Conservation (phyloP, 2,329 filamentous ascomycete genomes). For the Diplodia seriata region DNA sequence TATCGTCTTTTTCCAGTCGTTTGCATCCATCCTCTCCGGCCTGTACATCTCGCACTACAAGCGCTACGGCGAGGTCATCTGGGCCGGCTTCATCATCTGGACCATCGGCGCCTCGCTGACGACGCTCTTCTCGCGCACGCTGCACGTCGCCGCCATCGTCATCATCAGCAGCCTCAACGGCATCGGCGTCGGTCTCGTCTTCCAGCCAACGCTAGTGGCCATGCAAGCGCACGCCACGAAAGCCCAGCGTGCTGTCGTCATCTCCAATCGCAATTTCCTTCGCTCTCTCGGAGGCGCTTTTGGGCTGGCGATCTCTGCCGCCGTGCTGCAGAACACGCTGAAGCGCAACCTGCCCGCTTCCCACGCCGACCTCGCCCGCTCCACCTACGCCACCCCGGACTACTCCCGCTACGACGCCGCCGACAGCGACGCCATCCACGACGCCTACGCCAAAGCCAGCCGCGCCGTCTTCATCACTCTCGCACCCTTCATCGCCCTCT, state of each 20-base stretch:
- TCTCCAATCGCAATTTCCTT: slow-evolving; percentile 68
- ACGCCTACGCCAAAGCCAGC: slow-evolving; percentile 32
- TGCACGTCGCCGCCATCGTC: slow-evolving; percentile 55
- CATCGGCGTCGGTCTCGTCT: slow-evolving; percentile 56
- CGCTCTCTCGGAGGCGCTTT: slow-evolving; percentile 65
- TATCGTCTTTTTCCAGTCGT: slow-evolving; percentile 57
- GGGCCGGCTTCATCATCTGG: slow-evolving; percentile 56
- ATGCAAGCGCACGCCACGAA: slow-evolving; percentile 60
- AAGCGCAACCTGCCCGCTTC: slow-evolving; percentile 35
- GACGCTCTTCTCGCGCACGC: slow-evolving; percentile 57
- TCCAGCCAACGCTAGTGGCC: slow-evolving; percentile 63
- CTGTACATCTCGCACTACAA: slow-evolving; percentile 64
- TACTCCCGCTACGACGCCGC: not conserved
- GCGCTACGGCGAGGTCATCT: slow-evolving; percentile 67
- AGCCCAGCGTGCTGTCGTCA: slow-evolving; percentile 66
- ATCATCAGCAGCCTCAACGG: slow-evolving; percentile 59
- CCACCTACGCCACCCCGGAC: slow-evolving; percentile 28
- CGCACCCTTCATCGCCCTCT: slow-evolving; percentile 31
- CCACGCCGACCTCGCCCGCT: slow-evolving; percentile 22
- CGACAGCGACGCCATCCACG: slow-evolving; percentile 25
- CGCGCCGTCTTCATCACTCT: slow-evolving; percentile 33
- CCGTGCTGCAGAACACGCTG: slow-evolving; percentile 49
- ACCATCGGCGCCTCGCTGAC: slow-evolving; percentile 62
- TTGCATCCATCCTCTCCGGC: slow-evolving; percentile 58
- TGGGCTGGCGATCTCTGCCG: slow-evolving; percentile 65